Evolutionary conservation across 2,329 filamentous ascomycete species (phyloP).

Genomic region (Furcasterigmium furcatum): DNA sequence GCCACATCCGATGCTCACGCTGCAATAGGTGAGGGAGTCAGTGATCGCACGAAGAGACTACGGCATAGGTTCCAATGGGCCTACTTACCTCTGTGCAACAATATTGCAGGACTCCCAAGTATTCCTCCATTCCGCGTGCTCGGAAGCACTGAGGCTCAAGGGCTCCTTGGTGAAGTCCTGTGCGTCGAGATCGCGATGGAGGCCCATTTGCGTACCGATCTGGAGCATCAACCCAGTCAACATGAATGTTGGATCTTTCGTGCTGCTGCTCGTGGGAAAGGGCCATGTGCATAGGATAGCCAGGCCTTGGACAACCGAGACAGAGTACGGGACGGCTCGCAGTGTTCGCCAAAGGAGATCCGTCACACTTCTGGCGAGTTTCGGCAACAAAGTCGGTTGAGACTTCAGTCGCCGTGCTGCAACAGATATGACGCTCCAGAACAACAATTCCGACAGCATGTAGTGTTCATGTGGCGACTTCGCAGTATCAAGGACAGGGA

Average conservation of each 20-base stretch:
- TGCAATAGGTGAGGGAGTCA: background rate
- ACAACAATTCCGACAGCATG: background rate
- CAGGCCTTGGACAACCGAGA: constrained; percentile 15
- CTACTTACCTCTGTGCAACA: constrained; percentile 2
- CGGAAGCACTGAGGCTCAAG: background rate
- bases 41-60: background rate
- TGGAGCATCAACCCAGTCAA: constrained; percentile 22
- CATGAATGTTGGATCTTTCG: constrained; percentile 18
- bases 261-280: constrained; percentile 16
- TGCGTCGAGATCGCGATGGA: constrained; percentile 17
- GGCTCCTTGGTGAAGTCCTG: constrained; percentile 13
- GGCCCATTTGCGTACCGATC: constrained; percentile 18
- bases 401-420: constrained; percentile 1
- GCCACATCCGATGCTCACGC: background rate
- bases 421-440: constrained; percentile 8
- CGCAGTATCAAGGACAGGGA: background rate
- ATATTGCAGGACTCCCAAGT: constrained; percentile 10
- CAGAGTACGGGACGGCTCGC: constrained; percentile 5
- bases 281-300: constrained; percentile 22
- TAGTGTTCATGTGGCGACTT: background rate
- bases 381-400: constrained; percentile 6
- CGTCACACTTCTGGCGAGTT: constrained; percentile 5
- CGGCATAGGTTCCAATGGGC: background rate
- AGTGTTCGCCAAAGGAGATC: constrained; percentile 9
- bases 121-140: constrained; percentile 6